Evolutionary conservation across 257 asterid genomes (phyloP).

Genomic region (Fraxinus cuspidata): DNA sequence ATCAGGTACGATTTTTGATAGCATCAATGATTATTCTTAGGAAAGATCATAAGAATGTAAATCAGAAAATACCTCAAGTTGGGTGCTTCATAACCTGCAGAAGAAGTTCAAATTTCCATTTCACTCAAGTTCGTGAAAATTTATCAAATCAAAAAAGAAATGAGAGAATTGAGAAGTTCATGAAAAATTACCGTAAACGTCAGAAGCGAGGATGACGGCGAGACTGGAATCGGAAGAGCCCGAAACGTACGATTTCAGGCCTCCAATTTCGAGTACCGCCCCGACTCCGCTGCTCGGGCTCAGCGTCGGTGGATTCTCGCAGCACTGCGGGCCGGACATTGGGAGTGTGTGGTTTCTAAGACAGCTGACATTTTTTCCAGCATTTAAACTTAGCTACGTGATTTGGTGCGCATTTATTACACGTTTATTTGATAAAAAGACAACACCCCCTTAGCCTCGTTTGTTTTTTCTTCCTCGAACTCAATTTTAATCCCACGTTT

Average conservation of each 20-base stretch:
- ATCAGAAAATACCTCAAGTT: slow-evolving; percentile 39
- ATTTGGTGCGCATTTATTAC: too few species aligned
- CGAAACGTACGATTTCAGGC: slow-evolving; percentile 46
- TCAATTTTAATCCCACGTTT: too few species aligned
- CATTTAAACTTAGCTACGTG: neutral
- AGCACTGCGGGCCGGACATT: slow-evolving; percentile 66
- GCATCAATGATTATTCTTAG: too few species aligned
- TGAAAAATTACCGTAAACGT: slow-evolving; percentile 40
- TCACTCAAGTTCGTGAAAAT: neutral
- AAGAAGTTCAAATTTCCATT: slow-evolving; percentile 10
- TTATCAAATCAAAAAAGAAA: neutral
- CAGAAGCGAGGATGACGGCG: slow-evolving; percentile 54
- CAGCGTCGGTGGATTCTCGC: slow-evolving; percentile 59
- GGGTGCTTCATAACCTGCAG: slow-evolving; percentile 52
- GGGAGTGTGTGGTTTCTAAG: neutral
- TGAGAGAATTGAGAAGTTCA: neutral
- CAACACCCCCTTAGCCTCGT: too few species aligned
- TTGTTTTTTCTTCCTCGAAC: too few species aligned
- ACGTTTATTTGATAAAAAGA: too few species aligned
- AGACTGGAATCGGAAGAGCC: slow-evolving; percentile 45
- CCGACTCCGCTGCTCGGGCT: slow-evolving; percentile 53
- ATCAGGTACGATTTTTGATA: too few species aligned
- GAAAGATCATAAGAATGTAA: too few species aligned
- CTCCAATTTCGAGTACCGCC: slow-evolving; percentile 42
- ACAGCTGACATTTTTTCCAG: neutral